phyloP scores from a whole-genome alignment of 148 eudicot species.

The Talinum fruticosum region DNA sequence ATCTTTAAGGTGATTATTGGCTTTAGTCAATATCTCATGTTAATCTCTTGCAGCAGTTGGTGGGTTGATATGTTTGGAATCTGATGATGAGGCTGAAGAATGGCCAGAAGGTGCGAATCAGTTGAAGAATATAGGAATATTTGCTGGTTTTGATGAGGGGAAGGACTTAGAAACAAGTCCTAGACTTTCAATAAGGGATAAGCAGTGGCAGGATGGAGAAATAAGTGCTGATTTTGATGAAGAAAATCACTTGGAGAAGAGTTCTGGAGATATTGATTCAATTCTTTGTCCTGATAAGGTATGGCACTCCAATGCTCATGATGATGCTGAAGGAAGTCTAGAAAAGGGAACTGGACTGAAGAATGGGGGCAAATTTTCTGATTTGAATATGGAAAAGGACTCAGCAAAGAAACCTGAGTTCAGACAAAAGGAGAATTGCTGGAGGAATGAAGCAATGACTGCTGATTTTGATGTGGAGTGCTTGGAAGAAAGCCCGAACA shows the following conservation, averaged over 20 bases:
- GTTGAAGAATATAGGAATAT: slow-evolving; percentile 18
- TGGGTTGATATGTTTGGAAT: slow-evolving; percentile 60
- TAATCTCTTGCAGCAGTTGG: slow-evolving; percentile 28
- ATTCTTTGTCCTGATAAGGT: slow-evolving; percentile 33
- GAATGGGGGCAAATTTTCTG: not conserved
- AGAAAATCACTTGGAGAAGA: slow-evolving; percentile 12
- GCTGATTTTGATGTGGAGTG: slow-evolving; percentile 14
- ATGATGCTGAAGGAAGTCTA: slow-evolving; percentile 3
- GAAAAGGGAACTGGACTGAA: not conserved
- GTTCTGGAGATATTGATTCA: slow-evolving; percentile 21
- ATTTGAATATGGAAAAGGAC: slow-evolving; percentile 11
- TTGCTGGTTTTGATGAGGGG: slow-evolving; percentile 30
- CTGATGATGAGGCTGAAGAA: slow-evolving; percentile 56
- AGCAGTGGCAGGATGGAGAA: slow-evolving; percentile 9
- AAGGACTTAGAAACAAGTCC: slow-evolving; percentile 32
- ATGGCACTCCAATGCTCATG: slow-evolving; percentile 10
- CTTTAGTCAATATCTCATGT: not conserved
- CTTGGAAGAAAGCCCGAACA: slow-evolving; percentile 13
- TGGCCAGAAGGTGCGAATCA: slow-evolving; percentile 18
- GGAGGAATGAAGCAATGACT: not conserved
- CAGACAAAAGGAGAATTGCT: slow-evolving; percentile 1
- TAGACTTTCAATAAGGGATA: slow-evolving; percentile 14
- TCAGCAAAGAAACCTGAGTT: slow-evolving; percentile 11
- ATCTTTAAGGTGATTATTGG: not conserved
- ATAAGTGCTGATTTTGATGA: not conserved